Evolutionary conservation across 225 moss, liverwort and hornwort genomes (phyloP).

Genomic region (Physcomitrium patens): DNA sequence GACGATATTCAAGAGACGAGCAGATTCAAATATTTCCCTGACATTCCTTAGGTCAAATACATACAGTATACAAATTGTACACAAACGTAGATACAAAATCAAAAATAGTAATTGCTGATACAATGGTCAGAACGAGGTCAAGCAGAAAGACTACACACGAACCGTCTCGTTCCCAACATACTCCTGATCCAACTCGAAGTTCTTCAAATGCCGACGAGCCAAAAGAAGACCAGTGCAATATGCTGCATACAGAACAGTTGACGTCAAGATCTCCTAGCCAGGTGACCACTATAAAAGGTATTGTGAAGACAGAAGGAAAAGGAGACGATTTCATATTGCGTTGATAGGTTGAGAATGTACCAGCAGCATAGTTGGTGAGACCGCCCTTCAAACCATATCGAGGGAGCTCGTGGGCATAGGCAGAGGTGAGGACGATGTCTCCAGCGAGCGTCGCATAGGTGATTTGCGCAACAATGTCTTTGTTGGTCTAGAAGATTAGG

Average conservation of each 20-base stretch:
- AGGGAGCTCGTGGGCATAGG: slow-evolving; percentile 77
- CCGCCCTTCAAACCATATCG: slow-evolving; percentile 73
- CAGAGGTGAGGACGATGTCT: slow-evolving; percentile 66
- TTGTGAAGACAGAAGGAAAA: no score
- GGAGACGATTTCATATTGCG: neutral
- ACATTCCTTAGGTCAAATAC: no score
- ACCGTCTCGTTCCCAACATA: slow-evolving; percentile 68
- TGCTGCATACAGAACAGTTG: slow-evolving; percentile 20
- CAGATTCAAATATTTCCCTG: no score
- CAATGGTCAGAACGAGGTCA: no score
- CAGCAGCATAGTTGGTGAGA: slow-evolving; percentile 76
- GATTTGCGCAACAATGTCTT: slow-evolving; percentile 80
- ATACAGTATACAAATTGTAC: no score
- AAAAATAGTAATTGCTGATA: no score
- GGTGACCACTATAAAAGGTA: no score
- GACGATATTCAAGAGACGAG: no score
- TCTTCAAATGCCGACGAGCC: slow-evolving; percentile 65
- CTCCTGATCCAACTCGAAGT: slow-evolving; percentile 61
- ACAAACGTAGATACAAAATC: no score
- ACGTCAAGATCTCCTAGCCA: neutral
- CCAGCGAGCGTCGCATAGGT: slow-evolving; percentile 80
- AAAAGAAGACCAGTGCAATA: slow-evolving; percentile 70
- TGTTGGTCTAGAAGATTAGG: slow-evolving; percentile 48
- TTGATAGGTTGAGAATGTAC: neutral
- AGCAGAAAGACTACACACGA: neutral